Percentiles rank a stretch among this genome's conserved stretches.
Conservation (phyloP, 139 green algal genomes). For the Picochlorum sp. region DNA sequence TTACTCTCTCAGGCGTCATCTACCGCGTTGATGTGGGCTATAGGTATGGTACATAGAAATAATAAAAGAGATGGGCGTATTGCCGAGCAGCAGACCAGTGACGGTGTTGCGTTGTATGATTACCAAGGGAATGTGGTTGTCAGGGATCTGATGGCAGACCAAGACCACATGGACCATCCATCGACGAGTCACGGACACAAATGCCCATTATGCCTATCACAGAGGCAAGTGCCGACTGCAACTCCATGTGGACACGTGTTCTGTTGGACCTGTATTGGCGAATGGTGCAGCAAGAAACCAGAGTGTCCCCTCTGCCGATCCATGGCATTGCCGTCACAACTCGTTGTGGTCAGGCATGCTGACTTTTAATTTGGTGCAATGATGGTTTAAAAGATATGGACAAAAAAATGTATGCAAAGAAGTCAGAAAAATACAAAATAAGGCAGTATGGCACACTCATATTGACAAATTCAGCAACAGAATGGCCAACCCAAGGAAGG, state of each 20-base stretch:
- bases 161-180: too few relatives aligned
- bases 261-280: slow-evolving; percentile 76
- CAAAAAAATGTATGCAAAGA: not conserved
- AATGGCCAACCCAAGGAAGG: too few relatives aligned
- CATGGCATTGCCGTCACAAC: slow-evolving; percentile 23
- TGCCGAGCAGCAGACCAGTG: slow-evolving; percentile 1
- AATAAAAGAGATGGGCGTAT: not conserved
- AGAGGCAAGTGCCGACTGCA: slow-evolving; percentile 49
- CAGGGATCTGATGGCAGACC: too few relatives aligned
- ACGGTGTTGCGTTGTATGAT: slow-evolving; percentile 21
- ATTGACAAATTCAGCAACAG: too few relatives aligned
- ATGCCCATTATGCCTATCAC: slow-evolving; percentile 78
- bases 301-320: slow-evolving; percentile 85
- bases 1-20: not conserved
- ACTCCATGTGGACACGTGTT: slow-evolving; percentile 89
- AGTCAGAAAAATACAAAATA: not conserved
- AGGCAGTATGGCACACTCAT: not conserved
- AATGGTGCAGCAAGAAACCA: slow-evolving; percentile 76
- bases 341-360: slow-evolving; percentile 58
- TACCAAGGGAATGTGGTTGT: not conserved
- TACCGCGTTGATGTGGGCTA: too few relatives aligned
- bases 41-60: too few relatives aligned
- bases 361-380: slow-evolving; percentile 42
- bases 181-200: not conserved
- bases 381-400: not conserved